Evolutionary conservation across 371 early-diverging fungal species (phyloP), one percentile per base, ranked within the genome.

Genomic region (Coemansia sp.): DNA sequence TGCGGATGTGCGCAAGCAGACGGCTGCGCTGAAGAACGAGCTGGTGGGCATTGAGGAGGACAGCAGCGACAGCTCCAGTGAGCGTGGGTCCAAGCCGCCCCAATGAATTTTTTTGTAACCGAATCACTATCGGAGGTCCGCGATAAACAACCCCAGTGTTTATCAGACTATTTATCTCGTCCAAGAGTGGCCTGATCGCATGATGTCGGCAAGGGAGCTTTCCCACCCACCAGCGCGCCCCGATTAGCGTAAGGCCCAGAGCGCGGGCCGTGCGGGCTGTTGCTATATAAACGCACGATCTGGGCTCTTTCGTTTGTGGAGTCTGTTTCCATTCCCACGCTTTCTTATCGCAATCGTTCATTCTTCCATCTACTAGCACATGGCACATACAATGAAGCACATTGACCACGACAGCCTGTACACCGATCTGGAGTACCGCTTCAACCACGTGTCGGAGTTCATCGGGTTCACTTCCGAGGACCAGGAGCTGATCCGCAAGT

Each of bases 381-480:
- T 16, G 35, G 50, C 10, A 79, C 81, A 80, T 70, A 26, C 11
- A 14, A 58, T 58, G 59, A 45, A 83, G 63, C 81, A 81, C 67
- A 83, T 90, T 68, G 89, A 89, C 54, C 78, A 81, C 59, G 68
- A 80, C 41, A 70, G 82, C 36, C 79, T 90, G 50, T 88, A 89
- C 79, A 79, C 83, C 40, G 91, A 91, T 66, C 63, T 82, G 40
- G 66, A 80, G 70, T 91, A 91, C 82, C 85, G 91, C 20, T 87
- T 83, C 77, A 77, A 86, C 32, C 91, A 89, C 67, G 86, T 91
- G 49, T 74, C 86, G 34, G 72, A 78, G 52, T 90, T 91, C 55
- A 79, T 88, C 66, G 86, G 83, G 54, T 91, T 91, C 68, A 83
- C 83, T 61, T 79, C 80, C 48, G 71, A 67, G n/a, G 87, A 87